These are phyloP conservation scores for Chrysoporthe austroafricana DNA, from an alignment of 2,329 filamentous ascomycete genomes.

Conservation along the genomic window DNA sequence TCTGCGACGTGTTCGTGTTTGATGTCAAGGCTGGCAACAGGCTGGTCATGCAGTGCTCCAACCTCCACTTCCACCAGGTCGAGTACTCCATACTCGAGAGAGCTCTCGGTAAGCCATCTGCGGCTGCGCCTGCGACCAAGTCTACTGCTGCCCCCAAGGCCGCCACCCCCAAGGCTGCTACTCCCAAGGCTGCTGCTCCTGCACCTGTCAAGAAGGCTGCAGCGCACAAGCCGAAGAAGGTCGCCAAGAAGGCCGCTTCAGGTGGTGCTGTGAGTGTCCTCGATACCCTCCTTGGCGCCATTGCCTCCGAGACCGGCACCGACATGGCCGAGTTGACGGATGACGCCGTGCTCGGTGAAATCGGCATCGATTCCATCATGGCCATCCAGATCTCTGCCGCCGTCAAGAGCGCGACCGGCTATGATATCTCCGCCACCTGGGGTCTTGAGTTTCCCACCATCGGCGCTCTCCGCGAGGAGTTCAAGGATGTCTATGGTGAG, in stretches of 20 bases:
- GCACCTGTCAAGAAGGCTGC: constrained; percentile 9
- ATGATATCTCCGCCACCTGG: constrained; percentile 21
- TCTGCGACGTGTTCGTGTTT: constrained; percentile 32
- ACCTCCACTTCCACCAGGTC: constrained; percentile 30
- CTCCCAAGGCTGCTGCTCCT: constrained; percentile 15
- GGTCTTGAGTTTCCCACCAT: constrained; percentile 19
- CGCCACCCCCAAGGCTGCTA: constrained; percentile 1
- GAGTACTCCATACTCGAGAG: constrained; percentile 28
- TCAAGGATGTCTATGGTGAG: constrained; percentile 15
- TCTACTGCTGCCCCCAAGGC: constrained; percentile 1
- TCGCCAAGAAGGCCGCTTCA: neutral
- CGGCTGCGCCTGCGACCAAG: neutral
- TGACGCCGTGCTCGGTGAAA: constrained; percentile 33
- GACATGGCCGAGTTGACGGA: constrained; percentile 28
- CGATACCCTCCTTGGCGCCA: constrained; percentile 12
- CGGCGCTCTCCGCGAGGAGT: constrained; percentile 18
- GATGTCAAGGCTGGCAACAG: constrained; percentile 27
- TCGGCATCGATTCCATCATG: constrained; percentile 38
- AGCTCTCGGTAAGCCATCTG: constrained; percentile 16
- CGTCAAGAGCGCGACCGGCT: constrained; percentile 18
- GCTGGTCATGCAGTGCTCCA: constrained; percentile 30
- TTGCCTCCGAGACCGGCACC: constrained; percentile 30
- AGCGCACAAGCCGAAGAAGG: constrained; percentile 6
- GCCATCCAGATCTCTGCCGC: constrained; percentile 32
- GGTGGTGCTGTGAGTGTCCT: constrained; percentile 14